A percentile compares a stretch with the other conserved stretches of the same genome.
Evolutionary conservation across 257 asterid species (phyloP).

Genomic region (Capsicum rhomboideum): DNA sequence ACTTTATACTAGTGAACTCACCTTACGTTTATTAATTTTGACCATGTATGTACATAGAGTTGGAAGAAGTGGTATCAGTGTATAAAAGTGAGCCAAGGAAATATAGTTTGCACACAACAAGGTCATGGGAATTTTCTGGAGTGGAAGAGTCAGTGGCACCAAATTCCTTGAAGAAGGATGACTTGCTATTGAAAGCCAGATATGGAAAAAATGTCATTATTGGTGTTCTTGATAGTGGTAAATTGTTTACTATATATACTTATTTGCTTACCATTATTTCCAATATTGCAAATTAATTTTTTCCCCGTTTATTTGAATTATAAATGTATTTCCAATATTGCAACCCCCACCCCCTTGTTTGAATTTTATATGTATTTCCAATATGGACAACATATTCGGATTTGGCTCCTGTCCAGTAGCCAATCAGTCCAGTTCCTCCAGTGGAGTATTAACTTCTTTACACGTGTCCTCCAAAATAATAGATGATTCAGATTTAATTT

Average conservation of each 20-base stretch:
- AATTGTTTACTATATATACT: not conserved
- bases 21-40: not conserved
- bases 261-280: not conserved
- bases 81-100: constrained; percentile 47
- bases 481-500: too few species aligned
- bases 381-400: not conserved
- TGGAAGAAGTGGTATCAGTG: constrained; percentile 68
- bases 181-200: constrained; percentile 45
- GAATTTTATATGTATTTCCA: not conserved
- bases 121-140: constrained; percentile 90
- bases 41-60: constrained; percentile 26
- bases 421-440: too few species aligned
- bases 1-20: not conserved
- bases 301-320: not conserved
- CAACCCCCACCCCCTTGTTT: not conserved
- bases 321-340: not conserved
- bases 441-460: too few species aligned
- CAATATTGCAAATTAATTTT: not conserved
- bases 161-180: constrained; percentile 23
- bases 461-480: too few species aligned
- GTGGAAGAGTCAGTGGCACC: constrained; percentile 18
- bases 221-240: constrained; percentile 82
- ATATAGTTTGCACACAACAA: constrained; percentile 69
- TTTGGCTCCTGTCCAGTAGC: too few species aligned
- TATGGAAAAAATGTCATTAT: constrained; percentile 63